These are phyloP conservation scores for Beauveria sp. DNA, from an alignment of 2,329 filamentous ascomycete species.

Conservation along the genomic window DNA sequence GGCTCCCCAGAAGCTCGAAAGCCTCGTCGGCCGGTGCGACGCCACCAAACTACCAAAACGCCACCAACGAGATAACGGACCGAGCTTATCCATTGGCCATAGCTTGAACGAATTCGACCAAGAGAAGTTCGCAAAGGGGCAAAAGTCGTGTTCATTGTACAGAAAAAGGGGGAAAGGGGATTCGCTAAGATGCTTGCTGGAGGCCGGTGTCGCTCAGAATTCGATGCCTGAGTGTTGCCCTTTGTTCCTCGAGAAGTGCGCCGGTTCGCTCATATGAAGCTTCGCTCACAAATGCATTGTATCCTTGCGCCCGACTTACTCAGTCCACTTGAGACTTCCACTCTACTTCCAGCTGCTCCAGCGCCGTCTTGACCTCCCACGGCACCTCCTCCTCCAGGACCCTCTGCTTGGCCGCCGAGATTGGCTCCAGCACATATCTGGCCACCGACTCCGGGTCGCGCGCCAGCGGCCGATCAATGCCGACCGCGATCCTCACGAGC, in stretches of 20 bases:
- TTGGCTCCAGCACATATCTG: conserved; percentile 67
- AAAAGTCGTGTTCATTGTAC: not conserved
- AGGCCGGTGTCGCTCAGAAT: not conserved
- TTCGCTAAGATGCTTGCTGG: not conserved
- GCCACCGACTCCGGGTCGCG: conserved; percentile 62
- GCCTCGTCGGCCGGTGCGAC: not conserved
- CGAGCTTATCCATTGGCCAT: not conserved
- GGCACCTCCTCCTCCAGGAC: conserved; percentile 46
- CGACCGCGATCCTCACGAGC: conserved; percentile 63
- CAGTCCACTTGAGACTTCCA: conserved; percentile 21
- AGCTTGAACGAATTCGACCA: not conserved
- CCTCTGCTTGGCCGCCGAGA: conserved; percentile 45
- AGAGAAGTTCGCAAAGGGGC: not conserved
- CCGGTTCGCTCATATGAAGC: not conserved
- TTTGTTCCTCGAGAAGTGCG: too few relatives aligned
- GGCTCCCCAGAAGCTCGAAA: conserved; percentile 2
- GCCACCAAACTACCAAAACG: conserved; percentile 7
- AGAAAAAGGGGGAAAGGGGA: not conserved
- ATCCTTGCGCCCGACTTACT: not conserved
- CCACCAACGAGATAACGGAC: conserved; percentile 9
- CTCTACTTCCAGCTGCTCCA: conserved; percentile 37
- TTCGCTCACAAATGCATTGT: not conserved
- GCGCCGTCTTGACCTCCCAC: conserved; percentile 41
- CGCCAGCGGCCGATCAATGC: conserved; percentile 74
- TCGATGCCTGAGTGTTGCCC: not conserved